A percentile compares a stretch with the other conserved stretches of the same genome.
These are phyloP conservation scores for Botrytis squamosa DNA, from an alignment of 2,329 filamentous ascomycete species.

Conservation along the genomic window DNA sequence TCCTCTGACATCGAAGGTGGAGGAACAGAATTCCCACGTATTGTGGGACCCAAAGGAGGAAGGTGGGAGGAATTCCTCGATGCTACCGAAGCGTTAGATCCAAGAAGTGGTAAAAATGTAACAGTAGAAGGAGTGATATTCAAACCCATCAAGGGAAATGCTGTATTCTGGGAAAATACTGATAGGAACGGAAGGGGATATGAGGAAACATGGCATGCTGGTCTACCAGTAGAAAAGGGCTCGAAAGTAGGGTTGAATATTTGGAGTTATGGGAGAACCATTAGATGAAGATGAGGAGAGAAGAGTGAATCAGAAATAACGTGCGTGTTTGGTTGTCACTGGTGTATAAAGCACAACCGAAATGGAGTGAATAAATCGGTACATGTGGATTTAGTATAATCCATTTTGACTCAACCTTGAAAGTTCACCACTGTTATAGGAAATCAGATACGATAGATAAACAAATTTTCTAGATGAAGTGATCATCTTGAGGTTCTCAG, in stretches of 20 bases:
- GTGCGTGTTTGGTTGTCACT: background rate
- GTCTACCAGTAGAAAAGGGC: slow-evolving; percentile 54
- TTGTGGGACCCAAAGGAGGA: slow-evolving; percentile 42
- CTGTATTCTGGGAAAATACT: slow-evolving; percentile 63
- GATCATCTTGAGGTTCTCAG: background rate
- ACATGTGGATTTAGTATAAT: background rate
- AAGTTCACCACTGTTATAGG: background rate
- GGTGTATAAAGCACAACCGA: background rate
- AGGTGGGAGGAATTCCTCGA: slow-evolving; percentile 59
- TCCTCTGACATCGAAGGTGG: slow-evolving; percentile 49
- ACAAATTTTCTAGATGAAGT: background rate
- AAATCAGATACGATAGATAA: background rate
- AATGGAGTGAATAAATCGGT: background rate
- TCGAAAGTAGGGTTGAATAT: slow-evolving; percentile 62
- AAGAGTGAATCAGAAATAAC: background rate
- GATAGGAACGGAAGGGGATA: slow-evolving; percentile 54
- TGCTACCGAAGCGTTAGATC: slow-evolving; percentile 42
- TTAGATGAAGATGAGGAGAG: background rate
- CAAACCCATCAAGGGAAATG: slow-evolving; percentile 56
- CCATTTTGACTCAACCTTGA: background rate
- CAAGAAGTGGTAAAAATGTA: slow-evolving; percentile 28
- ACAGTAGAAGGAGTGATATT: slow-evolving; percentile 51
- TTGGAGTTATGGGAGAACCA: slow-evolving; percentile 54
- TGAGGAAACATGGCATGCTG: slow-evolving; percentile 60
- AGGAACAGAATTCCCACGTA: slow-evolving; percentile 58